Percentiles rank a stretch among this genome's conserved stretches.
phyloP scores from a whole-genome alignment of 83 land plant species.

The Thuja plicata region DNA sequence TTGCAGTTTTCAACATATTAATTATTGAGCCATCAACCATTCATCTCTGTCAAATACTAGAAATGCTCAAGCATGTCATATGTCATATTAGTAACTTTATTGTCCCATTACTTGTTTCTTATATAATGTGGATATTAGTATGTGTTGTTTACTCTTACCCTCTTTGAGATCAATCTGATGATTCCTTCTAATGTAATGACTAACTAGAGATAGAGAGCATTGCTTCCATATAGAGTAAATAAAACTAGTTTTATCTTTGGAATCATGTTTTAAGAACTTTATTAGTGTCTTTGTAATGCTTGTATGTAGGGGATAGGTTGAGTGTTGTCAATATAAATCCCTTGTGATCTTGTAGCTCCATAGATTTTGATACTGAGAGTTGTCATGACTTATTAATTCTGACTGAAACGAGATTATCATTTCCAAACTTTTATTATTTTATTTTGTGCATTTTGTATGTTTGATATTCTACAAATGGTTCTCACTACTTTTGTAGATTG shows the following conservation, averaged over 20 bases:
- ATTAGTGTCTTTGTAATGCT: no score
- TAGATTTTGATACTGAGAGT: not conserved
- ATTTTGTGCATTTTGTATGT: not conserved
- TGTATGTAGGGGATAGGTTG: not conserved
- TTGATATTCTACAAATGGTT: not conserved
- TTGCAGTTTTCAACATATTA: no score
- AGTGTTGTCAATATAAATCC: not conserved
- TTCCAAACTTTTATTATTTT: not conserved
- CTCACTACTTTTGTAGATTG: not conserved
- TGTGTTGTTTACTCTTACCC: not conserved
- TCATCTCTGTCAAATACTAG: no score
- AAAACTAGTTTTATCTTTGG: not conserved
- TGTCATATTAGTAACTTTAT: no score
- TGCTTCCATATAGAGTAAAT: not conserved
- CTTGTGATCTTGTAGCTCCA: not conserved
- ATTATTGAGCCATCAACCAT: no score
- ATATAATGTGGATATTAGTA: no score
- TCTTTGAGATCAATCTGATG: not conserved
- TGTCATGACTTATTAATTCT: no score
- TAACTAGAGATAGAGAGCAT: not conserved
- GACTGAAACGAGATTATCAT: not conserved
- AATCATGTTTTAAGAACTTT: not conserved
- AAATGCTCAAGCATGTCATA: no score
- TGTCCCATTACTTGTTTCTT: no score
- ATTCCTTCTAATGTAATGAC: not conserved